Evolutionary conservation across 2,329 filamentous ascomycete species (phyloP), one percentile per base, ranked within the genome.

Genomic region (Neonectria hederae): DNA sequence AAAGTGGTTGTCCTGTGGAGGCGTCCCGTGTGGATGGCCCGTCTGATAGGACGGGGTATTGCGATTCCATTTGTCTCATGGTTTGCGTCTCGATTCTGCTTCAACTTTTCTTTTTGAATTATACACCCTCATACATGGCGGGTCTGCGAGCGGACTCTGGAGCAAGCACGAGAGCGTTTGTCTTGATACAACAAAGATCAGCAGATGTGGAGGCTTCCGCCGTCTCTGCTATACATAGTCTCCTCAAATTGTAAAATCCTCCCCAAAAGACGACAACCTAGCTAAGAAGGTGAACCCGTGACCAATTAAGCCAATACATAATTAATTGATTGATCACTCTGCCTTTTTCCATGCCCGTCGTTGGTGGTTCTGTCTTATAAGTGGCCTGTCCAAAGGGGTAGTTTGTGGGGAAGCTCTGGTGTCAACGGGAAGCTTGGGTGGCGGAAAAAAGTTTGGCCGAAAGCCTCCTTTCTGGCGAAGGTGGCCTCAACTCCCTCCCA

Each of bases 401-500:
- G 19, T 45, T 26, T 35, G 56, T 38, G 43, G 56, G 56, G 32
- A 28, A 58, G 42, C 19, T 35, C 7, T 30, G 54, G 17, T 14
- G 40, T 14, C 40, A 28, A 49, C 9, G 35, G 6, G 35, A n/a
- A 63, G 52, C 57, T 55, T 52, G 30, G 38, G 11, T 14, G 35
- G n/a, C 78, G 78, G 78, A 80, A 66, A 72, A 80, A 76, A 57
- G 64, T 78, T 79, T 59, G 42, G 60, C 76, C 77, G 77, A 57
- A 40, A 32, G 59, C 54, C 61, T 68, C 65, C 66, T 75, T 79
- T 79, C 75, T 78, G 72, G 79, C 69, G 80, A 80, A 80, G 77
- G 79, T 82, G 80, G 80, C 80, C 80, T 82, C 76, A 81, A 81
- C 76, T 79, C 72, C 68, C 65, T 64, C 65, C 66, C 68, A 65